These are phyloP conservation scores for Torulaspora indica DNA, from an alignment of 805 yeast genomes.

Conservation along the genomic window DNA sequence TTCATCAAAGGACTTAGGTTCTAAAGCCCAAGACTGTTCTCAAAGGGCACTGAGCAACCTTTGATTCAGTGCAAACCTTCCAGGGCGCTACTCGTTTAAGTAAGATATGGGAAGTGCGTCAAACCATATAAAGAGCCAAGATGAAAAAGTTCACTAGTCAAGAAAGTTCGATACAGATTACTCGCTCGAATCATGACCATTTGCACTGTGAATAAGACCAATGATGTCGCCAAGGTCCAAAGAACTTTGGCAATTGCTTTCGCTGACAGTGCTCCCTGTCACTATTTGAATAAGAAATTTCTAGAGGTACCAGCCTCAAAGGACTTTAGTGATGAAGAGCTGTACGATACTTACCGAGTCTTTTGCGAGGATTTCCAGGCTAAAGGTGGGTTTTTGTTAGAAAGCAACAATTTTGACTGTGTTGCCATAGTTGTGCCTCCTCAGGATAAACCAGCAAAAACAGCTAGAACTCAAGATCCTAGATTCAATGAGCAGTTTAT, in stretches of 20 bases:
- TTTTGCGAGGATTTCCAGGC: conserved; percentile 23
- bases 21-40: too few relatives aligned
- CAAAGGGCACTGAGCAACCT: too few relatives aligned
- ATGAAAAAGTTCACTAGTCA: neutral
- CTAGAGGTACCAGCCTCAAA: conserved; percentile 26
- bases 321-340: conserved; percentile 22
- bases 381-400: conserved; percentile 32
- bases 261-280: conserved; percentile 25
- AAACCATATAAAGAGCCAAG: neutral
- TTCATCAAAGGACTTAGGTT: too few relatives aligned
- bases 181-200: neutral
- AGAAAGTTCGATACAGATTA: too few relatives aligned
- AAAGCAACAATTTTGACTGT: conserved; percentile 35
- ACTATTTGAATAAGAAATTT: conserved; percentile 32
- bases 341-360: conserved; percentile 24
- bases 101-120: neutral
- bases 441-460: conserved; percentile 27
- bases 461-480: conserved; percentile 28
- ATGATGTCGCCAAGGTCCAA: conserved; percentile 27
- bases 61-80: too few relatives aligned
- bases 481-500: conserved; percentile 31
- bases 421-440: conserved; percentile 30
- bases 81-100: too few relatives aligned
- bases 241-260: conserved; percentile 31
- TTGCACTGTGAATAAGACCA: conserved; percentile 17